Percentiles rank a stretch among this genome's conserved stretches.
Evolutionary conservation across 2,329 filamentous ascomycete species (phyloP).

Genomic region (Cryoendolithus antarcticus): DNA sequence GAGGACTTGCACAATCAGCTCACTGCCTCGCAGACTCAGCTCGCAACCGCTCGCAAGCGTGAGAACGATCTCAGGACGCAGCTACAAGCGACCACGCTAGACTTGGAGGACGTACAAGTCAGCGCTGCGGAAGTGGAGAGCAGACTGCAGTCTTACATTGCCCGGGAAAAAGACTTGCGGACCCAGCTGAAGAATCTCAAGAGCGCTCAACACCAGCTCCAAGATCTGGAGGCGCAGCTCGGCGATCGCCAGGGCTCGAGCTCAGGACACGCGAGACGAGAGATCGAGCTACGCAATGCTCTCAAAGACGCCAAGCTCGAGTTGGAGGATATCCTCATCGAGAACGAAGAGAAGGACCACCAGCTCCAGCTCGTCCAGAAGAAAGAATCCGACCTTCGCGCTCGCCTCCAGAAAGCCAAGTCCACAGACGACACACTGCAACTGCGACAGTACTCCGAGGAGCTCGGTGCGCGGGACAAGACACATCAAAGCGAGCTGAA

Average conservation of each 20-base stretch:
- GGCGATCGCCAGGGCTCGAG: conserved; percentile 29
- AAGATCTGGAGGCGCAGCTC: conserved; percentile 32
- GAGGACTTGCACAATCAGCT: conserved; percentile 56
- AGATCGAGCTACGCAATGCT: conserved; percentile 28
- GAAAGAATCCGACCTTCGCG: conserved; percentile 30
- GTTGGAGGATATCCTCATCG: conserved; percentile 22
- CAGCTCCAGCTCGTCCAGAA: conserved; percentile 22
- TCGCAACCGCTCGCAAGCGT: conserved; percentile 44
- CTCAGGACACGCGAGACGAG: conserved; percentile 23
- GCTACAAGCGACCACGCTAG: conserved; percentile 44
- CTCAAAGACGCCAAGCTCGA: conserved; percentile 22
- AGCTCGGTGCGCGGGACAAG: conserved; percentile 47
- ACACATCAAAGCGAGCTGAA: conserved; percentile 63
- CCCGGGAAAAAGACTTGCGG: conserved; percentile 27
- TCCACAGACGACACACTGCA: conserved; percentile 24
- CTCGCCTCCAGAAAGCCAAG: conserved; percentile 17
- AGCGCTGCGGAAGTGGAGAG: conserved; percentile 39
- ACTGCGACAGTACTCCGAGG: conserved; percentile 19
- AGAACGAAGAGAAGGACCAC: conserved; percentile 33
- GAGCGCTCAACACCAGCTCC: conserved; percentile 18
- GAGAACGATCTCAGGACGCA: conserved; percentile 53
- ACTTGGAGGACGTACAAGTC: conserved; percentile 36
- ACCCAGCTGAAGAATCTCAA: conserved; percentile 22
- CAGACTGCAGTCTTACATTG: conserved; percentile 13
- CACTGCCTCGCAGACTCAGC: conserved; percentile 53